Percentiles rank a stretch among this genome's conserved stretches.
phyloP scores from a whole-genome alignment of 345 rosid genomes.

The Aquilaria sinensis region DNA sequence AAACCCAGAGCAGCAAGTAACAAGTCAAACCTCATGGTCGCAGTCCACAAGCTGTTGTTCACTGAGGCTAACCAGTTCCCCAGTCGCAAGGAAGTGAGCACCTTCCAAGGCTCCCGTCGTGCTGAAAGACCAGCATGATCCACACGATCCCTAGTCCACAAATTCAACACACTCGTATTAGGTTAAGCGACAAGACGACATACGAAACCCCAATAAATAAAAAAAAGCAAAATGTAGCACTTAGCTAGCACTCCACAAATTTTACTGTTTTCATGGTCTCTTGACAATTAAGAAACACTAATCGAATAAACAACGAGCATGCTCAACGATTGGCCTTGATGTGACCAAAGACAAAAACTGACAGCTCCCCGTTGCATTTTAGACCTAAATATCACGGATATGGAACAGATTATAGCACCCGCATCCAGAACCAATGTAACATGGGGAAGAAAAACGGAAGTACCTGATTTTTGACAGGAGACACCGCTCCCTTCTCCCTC shows the following conservation, averaged over 20 bases:
- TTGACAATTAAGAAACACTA: no score
- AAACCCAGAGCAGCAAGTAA: not conserved
- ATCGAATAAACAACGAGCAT: no score
- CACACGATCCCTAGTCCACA: slow-evolving; percentile 73
- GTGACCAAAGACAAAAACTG: no score
- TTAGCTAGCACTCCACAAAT: no score
- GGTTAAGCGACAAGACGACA: not conserved
- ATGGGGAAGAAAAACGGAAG: not conserved
- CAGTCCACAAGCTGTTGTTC: slow-evolving; percentile 99
- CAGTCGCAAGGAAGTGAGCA: slow-evolving; percentile 83
- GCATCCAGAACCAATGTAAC: not conserved
- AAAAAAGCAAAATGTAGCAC: not conserved
- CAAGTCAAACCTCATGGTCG: slow-evolving; percentile 76
- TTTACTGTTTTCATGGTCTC: no score
- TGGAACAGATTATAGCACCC: no score
- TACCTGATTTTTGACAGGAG: slow-evolving; percentile 83
- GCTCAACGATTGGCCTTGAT: no score
- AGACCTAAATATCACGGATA: not conserved
- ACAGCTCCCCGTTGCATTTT: no score
- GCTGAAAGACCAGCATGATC: slow-evolving; percentile 99
- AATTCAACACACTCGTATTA: not conserved
- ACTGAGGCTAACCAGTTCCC: slow-evolving; percentile 88
- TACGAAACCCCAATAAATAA: not conserved
- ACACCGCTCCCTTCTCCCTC: slow-evolving; percentile 93
- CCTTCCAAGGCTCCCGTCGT: slow-evolving; percentile 97